A percentile compares a stretch with the other conserved stretches of the same genome.
Conservation (phyloP, 805 yeast species). For the Hanseniaspora opuntiae region DNA sequence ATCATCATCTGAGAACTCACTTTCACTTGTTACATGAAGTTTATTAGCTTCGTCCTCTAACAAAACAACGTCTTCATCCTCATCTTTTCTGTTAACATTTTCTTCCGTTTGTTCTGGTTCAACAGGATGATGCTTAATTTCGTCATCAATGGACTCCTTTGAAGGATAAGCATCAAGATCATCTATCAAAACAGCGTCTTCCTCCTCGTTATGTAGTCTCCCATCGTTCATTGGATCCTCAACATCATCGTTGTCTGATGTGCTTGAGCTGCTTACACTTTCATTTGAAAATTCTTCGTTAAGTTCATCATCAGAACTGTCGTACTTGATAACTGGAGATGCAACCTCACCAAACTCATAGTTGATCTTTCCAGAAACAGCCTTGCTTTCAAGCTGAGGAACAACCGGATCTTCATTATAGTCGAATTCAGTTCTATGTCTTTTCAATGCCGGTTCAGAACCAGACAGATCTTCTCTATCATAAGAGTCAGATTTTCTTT, state of each 20-base stretch:
- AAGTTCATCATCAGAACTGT: slow-evolving; percentile 29
- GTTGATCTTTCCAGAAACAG: neutral
- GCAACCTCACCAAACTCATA: slow-evolving; percentile 6
- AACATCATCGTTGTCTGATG: neutral
- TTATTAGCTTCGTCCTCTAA: slow-evolving; percentile 12
- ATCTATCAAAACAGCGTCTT: slow-evolving; percentile 9
- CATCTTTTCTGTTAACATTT: slow-evolving; percentile 14
- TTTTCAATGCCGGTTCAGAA: slow-evolving; percentile 1
- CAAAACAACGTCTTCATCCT: slow-evolving; percentile 16
- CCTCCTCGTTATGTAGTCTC: slow-evolving; percentile 9
- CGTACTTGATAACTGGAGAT: slow-evolving; percentile 17
- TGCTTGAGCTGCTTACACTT: slow-evolving; percentile 18
- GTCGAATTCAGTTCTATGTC: neutral
- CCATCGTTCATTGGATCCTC: slow-evolving; percentile 12
- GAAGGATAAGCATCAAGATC: slow-evolving; percentile 14
- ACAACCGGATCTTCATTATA: slow-evolving; percentile 1
- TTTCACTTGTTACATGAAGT: slow-evolving; percentile 40
- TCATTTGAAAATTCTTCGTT: slow-evolving; percentile 21
- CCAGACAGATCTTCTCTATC: neutral
- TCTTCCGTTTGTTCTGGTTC: slow-evolving; percentile 5
- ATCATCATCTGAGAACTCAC: slow-evolving; percentile 16
- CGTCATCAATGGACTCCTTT: slow-evolving; percentile 15
- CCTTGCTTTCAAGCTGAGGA: neutral
- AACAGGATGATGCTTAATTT: slow-evolving; percentile 14
- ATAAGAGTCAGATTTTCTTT: neutral